Conservation (phyloP, 768 basidiomycete species). For the Hygrocybe punicea region DNA sequence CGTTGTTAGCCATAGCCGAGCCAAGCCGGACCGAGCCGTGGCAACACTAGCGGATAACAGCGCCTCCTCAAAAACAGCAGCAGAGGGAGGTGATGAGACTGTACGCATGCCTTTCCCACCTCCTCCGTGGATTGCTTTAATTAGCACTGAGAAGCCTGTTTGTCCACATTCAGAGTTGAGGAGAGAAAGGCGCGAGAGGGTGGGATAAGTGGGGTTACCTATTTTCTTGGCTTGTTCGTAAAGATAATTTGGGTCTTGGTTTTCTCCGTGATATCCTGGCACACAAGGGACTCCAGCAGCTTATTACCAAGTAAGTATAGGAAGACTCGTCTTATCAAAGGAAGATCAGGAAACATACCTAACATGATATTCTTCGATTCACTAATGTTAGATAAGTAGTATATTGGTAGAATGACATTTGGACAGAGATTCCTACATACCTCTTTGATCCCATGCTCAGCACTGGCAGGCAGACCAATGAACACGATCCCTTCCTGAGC, state of each 20-base stretch:
- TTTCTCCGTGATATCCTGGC: slow-evolving; percentile 86
- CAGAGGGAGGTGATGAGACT: slow-evolving; percentile 48
- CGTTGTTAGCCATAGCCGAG: no score
- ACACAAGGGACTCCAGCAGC: slow-evolving; percentile 90
- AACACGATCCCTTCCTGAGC: slow-evolving; percentile 80
- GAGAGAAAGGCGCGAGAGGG: no score
- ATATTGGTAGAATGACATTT: background rate
- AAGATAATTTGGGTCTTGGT: slow-evolving; percentile 73
- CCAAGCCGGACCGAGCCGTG: no score
- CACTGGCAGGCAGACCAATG: slow-evolving; percentile 84
- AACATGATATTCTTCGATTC: slow-evolving; percentile 97
- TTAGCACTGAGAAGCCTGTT: slow-evolving; percentile 85
- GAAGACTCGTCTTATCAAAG: background rate
- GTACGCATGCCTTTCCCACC: slow-evolving; percentile 96
- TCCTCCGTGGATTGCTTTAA: slow-evolving; percentile 95
- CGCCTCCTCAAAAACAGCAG: slow-evolving; percentile 73
- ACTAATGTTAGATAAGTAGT: no score
- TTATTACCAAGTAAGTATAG: slow-evolving; percentile 28
- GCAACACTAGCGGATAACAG: no score
- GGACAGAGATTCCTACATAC: slow-evolving; percentile 33
- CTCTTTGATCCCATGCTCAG: slow-evolving; percentile 98
- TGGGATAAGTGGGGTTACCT: slow-evolving; percentile 37
- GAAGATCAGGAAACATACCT: slow-evolving; percentile 38
- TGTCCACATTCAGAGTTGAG: background rate
- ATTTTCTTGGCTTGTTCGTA: slow-evolving; percentile 67